Evolutionary conservation across 2,329 filamentous ascomycete genomes (phyloP).

Genomic region (Didymella lethalis): DNA sequence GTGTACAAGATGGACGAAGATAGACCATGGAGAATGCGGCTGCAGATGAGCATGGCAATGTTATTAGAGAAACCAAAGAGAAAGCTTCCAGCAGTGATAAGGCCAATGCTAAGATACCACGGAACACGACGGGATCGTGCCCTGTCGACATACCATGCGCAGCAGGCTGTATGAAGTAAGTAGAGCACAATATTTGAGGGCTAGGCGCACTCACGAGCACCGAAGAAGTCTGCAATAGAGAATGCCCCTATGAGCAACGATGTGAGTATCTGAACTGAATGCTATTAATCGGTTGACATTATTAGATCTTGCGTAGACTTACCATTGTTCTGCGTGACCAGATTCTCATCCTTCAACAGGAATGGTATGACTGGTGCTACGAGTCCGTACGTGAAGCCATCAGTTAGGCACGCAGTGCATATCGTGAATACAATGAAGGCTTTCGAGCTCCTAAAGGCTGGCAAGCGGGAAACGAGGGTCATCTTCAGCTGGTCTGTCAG

Average conservation of each 20-base stretch:
- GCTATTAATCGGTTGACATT: not conserved
- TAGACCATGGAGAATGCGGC: slow-evolving; percentile 24
- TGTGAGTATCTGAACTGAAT: not conserved
- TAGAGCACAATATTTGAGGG: not conserved
- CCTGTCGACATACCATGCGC: slow-evolving; percentile 26
- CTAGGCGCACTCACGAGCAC: not conserved
- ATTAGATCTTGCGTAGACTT: not conserved
- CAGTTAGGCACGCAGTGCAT: slow-evolving; percentile 25
- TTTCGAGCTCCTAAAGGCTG: slow-evolving; percentile 20
- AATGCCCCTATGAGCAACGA: slow-evolving; percentile 1
- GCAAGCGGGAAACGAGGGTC: not conserved
- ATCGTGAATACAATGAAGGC: slow-evolving; percentile 24
- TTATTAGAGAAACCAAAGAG: slow-evolving; percentile 26
- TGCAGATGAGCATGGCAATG: slow-evolving; percentile 23
- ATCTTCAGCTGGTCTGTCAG: not conserved
- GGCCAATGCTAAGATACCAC: slow-evolving; percentile 23
- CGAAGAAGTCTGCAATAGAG: slow-evolving; percentile 4
- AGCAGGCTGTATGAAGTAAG: slow-evolving; percentile 12
- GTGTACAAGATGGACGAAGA: slow-evolving; percentile 28
- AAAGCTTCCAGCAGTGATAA: slow-evolving; percentile 22
- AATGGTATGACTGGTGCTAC: slow-evolving; percentile 26
- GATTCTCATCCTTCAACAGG: slow-evolving; percentile 17
- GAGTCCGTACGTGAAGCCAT: slow-evolving; percentile 24
- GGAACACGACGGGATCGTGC: slow-evolving; percentile 20
- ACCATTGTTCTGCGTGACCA: not conserved